These are phyloP conservation scores for Saccharum spontaneum DNA, from an alignment of 176 grass and related monocot genomes.

Conservation along the genomic window DNA sequence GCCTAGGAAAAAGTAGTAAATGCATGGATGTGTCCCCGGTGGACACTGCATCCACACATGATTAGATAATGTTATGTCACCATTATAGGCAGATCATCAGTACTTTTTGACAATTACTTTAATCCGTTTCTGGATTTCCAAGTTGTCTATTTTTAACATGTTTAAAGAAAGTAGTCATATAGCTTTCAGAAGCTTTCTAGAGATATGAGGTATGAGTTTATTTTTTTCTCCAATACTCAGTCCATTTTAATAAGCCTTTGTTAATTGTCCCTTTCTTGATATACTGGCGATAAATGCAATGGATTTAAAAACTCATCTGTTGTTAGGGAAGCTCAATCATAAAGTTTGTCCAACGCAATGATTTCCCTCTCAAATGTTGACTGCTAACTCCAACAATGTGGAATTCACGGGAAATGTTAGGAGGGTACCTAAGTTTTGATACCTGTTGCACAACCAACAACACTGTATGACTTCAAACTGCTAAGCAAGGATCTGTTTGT, in stretches of 20 bases:
- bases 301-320: neutral
- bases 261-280: neutral
- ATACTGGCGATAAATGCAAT: neutral
- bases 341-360: neutral
- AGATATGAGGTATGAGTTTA: neutral
- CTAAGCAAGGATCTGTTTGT: neutral
- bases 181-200: neutral
- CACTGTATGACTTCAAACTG: neutral
- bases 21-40: neutral
- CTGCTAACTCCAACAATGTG: neutral
- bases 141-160: neutral
- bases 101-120: conserved; percentile 31
- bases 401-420: neutral
- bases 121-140: conserved; percentile 9
- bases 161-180: neutral
- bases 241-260: neutral
- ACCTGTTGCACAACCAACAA: conserved; percentile 4
- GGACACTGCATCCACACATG: neutral
- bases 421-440: neutral
- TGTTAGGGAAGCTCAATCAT: conserved; percentile 7
- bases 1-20: conserved; percentile 16
- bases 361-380: neutral
- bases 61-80: conserved; percentile 16
- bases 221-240: neutral
- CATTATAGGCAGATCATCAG: conserved; percentile 16